Evolutionary conservation across 139 green algal species (phyloP), one percentile per base, ranked within the genome.

Genomic region (Zygnema cylindricum): DNA sequence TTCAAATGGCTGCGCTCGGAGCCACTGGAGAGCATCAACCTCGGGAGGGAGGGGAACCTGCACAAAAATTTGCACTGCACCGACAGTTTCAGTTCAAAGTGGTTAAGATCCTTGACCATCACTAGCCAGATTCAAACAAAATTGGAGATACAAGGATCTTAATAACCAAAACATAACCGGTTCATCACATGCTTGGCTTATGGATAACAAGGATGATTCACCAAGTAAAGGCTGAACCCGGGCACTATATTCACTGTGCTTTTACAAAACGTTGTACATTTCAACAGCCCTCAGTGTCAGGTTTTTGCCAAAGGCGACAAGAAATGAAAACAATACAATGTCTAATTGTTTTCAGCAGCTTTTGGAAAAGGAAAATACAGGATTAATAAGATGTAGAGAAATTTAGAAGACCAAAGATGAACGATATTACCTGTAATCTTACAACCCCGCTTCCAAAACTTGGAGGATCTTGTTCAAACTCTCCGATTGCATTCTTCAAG

Each of bases 1-100:
- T 38, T 30, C 55, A 30, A 23, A 38, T 7, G 77, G 7, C 77
- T 85, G 39, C 77, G 38, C 40, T 69, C 7, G 39, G 40, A 79
- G 71, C 71, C 71, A 79, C 16, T 79, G 36, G 16, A 79, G 71
- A 79, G 71, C 36, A 16, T 79, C 71, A 41, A 79, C 16, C 71
- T 41, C 36, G 11, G 38, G 21, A 79, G 71, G 16, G 16, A 79
- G 21, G 71, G 71, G 71, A 7, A 79, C 71, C 71, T 79, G 71
- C 38, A n/a, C 57, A 30, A n/a, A 30, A 30, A n/a, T 73, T n/a
- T n/a, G n/a, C n/a, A n/a, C n/a, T n/a, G n/a, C n/a, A n/a, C n/a
- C n/a, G n/a, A n/a, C n/a, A n/a, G n/a, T n/a, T n/a, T n/a, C n/a
- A n/a, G n/a, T n/a, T n/a, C n/a, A n/a, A n/a, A n/a, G n/a, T n/a